Base-by-base conservation (phyloP, 306 rosid genomes). In the Begonia fuchsioides region DNA sequence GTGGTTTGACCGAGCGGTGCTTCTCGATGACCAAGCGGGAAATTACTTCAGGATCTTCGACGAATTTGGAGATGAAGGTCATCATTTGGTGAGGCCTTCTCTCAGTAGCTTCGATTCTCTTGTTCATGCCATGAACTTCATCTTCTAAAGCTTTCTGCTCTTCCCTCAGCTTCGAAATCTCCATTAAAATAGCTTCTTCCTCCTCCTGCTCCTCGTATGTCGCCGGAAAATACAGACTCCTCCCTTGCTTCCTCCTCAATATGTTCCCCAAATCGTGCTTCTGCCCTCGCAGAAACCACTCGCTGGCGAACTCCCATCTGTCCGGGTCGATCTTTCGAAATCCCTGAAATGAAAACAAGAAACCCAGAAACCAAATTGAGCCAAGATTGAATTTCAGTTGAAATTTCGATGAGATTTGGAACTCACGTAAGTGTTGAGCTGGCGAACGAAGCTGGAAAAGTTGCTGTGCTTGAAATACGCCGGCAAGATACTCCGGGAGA, bases 261-360 rank as follows among this genome's bases (percentile, higher is more conserved):
- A 90, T 72, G 61, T 90, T 84, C 47, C 48, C 61, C 64, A 90
- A 45, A 44, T 81, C 63, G 40, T 84, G 93, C 59, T 70, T 76
- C 58, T 90, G 95, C 13, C 87, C 95, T 1, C 87, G 62, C 2
- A 90, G 77, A 50, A 90, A 90, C 82, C 92, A 84, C 70, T 90
- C 92, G 62, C 70, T 90, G 48, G 97, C 97, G 15, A 90, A 90
- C 52, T n/a, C n/a, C n/a, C n/a, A n/a, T n/a, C n/a, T n/a, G n/a
- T n/a, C n/a, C n/a, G n/a, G n/a, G n/a, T n/a, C 95, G 11, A 90
- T 93, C 62, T 90, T 90, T 48, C 77, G 73, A 72, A 90, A 90
- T 17, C 92, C 93, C 96, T 86, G 56, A 35, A 10, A 32, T 39
- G 6, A 12, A n/a, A 48, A 10, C 16, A 59, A 2, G 1, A 8